Percentiles rank a stretch among this genome's conserved stretches.
Conservation (phyloP, 805 yeast species). For the Pichia heedii region DNA sequence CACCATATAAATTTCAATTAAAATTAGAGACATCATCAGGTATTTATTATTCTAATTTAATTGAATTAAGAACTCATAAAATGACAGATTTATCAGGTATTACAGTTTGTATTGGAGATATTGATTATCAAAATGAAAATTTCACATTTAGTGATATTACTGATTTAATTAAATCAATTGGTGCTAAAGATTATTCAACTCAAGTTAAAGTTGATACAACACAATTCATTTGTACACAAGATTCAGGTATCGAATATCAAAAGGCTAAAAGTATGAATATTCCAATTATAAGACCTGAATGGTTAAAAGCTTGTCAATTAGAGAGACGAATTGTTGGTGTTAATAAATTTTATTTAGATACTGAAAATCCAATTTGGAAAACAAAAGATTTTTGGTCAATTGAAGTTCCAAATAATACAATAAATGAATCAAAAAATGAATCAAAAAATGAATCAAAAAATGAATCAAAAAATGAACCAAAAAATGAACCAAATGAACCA, state of each 20-base stretch:
- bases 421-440: background rate
- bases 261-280: slow-evolving; percentile 80
- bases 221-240: slow-evolving; percentile 74
- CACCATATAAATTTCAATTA: slow-evolving; percentile 69
- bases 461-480: background rate
- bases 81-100: slow-evolving; percentile 95
- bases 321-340: slow-evolving; percentile 92
- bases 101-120: slow-evolving; percentile 80
- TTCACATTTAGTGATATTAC: slow-evolving; percentile 51
- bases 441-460: background rate
- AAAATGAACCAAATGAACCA: background rate
- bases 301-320: slow-evolving; percentile 88
- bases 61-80: slow-evolving; percentile 77
- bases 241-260: slow-evolving; percentile 54
- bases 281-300: slow-evolving; percentile 92
- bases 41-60: slow-evolving; percentile 54
- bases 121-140: slow-evolving; percentile 43
- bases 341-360: slow-evolving; percentile 68
- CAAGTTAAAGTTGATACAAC: slow-evolving; percentile 85
- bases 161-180: slow-evolving; percentile 55
- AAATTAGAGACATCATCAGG: slow-evolving; percentile 88
- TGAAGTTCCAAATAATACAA: background rate
- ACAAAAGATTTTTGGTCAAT: slow-evolving; percentile 36
- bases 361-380: slow-evolving; percentile 33
- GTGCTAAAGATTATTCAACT: slow-evolving; percentile 71